Conservation (phyloP, 257 asterid species). For the Avicennia marina region DNA sequence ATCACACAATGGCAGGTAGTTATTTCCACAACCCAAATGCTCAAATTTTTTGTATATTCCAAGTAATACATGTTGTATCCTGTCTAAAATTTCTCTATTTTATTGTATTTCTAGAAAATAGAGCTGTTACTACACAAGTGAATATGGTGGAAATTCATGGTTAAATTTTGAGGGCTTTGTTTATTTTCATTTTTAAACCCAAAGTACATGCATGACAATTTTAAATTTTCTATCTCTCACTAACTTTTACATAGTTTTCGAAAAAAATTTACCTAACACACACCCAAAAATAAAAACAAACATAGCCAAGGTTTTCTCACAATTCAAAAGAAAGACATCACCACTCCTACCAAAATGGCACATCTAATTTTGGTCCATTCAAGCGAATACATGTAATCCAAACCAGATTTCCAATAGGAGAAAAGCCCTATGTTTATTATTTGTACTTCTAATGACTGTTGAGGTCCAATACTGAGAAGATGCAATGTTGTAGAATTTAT, state of each 20-base stretch:
- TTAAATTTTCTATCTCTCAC: too few species aligned
- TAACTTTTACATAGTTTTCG: too few species aligned
- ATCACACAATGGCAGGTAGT: background rate
- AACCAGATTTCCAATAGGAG: background rate
- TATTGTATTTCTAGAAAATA: background rate
- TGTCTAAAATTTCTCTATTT: background rate
- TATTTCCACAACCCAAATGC: background rate
- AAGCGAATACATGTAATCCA: too few species aligned
- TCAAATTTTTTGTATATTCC: background rate
- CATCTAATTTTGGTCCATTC: background rate
- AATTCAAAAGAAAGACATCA: conserved; percentile 3
- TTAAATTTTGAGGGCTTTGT: too few species aligned
- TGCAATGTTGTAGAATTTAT: background rate
- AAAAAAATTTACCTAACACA: too few species aligned
- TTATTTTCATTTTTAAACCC: too few species aligned
- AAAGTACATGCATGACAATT: too few species aligned
- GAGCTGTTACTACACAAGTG: background rate
- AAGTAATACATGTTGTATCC: background rate
- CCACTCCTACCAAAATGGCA: background rate
- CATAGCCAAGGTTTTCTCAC: too few species aligned
- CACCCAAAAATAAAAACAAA: too few species aligned
- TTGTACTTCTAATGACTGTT: background rate
- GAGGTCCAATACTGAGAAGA: background rate
- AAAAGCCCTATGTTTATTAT: conserved; percentile 9
- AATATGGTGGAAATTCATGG: background rate